Evolutionary conservation across 768 basidiomycete genomes (phyloP).

Genomic region (Hericium erinaceus): DNA sequence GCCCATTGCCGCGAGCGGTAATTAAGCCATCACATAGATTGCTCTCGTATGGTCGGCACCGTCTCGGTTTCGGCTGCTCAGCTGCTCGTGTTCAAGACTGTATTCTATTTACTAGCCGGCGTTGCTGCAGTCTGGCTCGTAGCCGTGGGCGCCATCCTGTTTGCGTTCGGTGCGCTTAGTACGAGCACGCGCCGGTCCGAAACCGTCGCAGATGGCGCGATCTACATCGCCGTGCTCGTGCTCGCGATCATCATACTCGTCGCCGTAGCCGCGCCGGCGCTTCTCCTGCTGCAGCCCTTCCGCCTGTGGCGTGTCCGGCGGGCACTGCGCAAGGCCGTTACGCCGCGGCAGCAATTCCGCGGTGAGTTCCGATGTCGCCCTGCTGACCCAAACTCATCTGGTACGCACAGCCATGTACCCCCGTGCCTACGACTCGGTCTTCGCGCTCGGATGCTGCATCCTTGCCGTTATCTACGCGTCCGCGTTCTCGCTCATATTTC

Average conservation of each 20-base stretch:
- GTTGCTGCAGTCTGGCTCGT: conserved; percentile 55
- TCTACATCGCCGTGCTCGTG: conserved; percentile 60
- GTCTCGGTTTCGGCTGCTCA: conserved; percentile 57
- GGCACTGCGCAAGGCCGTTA: conserved; percentile 51
- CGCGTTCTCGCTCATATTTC: conserved; percentile 67
- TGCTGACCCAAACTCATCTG: not conserved
- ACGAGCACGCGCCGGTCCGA: conserved; percentile 23
- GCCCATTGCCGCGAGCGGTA: not conserved
- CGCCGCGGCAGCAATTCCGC: conserved; percentile 72
- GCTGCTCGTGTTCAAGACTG: conserved; percentile 51
- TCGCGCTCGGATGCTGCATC: conserved; percentile 55
- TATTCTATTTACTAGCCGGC: conserved; percentile 47
- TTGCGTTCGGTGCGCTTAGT: conserved; percentile 52
- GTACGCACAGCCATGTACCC: conserved; percentile 56
- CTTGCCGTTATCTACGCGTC: conserved; percentile 66
- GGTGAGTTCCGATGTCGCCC: conserved; percentile 31
- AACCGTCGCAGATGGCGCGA: conserved; percentile 56
- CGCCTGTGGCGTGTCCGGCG: conserved; percentile 49
- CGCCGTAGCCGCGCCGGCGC: conserved; percentile 60
- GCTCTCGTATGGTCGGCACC: conserved; percentile 30
- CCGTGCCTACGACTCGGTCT: conserved; percentile 57
- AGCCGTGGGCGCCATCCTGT: conserved; percentile 60
- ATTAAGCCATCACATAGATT: conserved; percentile 2
- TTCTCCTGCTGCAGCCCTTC: conserved; percentile 64
- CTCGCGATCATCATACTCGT: conserved; percentile 51